Conservation (phyloP, 495 filamentous ascomycete species). For the Cairneyella variabilis region DNA sequence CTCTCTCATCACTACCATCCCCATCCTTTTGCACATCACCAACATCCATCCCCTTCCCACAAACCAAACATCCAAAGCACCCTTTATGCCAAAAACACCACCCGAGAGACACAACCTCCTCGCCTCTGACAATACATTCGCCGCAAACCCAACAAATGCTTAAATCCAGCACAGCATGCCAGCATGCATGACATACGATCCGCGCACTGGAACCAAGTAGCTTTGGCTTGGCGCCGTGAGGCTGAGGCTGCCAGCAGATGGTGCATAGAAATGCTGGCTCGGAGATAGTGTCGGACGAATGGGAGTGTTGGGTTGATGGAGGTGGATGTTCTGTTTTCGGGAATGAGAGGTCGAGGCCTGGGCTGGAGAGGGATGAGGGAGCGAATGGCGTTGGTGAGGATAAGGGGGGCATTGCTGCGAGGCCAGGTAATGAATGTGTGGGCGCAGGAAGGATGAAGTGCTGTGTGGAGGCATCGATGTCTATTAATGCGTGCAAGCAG, state of each 20-base stretch:
- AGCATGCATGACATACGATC: conserved; percentile 38
- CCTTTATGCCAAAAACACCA: conserved; percentile 48
- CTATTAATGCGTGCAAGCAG: too few species aligned
- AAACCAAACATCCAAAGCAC: conserved; percentile 45
- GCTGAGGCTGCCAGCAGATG: conserved; percentile 37
- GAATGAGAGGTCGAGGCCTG: too few species aligned
- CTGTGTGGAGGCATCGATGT: not conserved
- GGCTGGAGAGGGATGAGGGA: not conserved
- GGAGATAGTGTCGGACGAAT: not conserved
- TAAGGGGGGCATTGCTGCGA: not conserved
- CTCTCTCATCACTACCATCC: conserved; percentile 1
- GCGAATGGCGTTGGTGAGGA: not conserved
- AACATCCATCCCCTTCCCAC: conserved; percentile 24
- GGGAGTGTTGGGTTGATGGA: not conserved
- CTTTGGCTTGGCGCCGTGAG: conserved; percentile 25
- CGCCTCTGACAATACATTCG: conserved; percentile 38
- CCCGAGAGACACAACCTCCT: conserved; percentile 42
- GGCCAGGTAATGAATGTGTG: not conserved
- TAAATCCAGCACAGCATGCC: conserved; percentile 34
- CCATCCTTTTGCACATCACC: not conserved
- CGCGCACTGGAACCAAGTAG: conserved; percentile 29
- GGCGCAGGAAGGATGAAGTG: not conserved
- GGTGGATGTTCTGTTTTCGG: not conserved
- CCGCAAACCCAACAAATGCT: conserved; percentile 48
- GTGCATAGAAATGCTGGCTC: conserved; percentile 40